A percentile compares a stretch with the other conserved stretches of the same genome.
Conservation (phyloP, 179 eudicot species). For the Spinacia oleracea region DNA sequence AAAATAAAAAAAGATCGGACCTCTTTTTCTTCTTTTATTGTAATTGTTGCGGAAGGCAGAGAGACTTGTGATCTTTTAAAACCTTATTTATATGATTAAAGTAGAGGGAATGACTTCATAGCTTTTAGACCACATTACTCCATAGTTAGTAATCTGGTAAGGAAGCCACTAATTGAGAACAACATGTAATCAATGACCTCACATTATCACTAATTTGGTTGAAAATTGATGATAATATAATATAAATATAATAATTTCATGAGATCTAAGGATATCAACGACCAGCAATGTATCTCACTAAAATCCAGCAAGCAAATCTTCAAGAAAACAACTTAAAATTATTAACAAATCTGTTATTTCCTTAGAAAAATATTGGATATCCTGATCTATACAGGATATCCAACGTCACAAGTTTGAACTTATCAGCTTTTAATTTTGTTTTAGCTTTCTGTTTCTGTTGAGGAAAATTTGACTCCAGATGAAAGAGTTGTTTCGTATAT, state of each 20-base stretch:
- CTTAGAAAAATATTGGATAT: neutral
- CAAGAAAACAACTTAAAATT: neutral
- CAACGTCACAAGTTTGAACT: neutral
- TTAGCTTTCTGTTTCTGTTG: neutral
- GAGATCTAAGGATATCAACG: conserved; percentile 4
- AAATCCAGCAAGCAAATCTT: neutral
- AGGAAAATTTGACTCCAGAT: neutral
- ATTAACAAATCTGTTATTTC: neutral
- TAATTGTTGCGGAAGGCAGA: too few relatives aligned
- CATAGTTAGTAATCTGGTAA: neutral
- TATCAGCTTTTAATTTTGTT: neutral
- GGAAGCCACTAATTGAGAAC: neutral
- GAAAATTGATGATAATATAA: neutral
- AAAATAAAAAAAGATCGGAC: too few relatives aligned
- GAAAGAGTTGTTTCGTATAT: neutral
- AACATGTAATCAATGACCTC: conserved; percentile 1
- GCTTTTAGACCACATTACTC: neutral
- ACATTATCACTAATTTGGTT: neutral
- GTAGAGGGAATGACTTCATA: too few relatives aligned
- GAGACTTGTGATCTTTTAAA: too few relatives aligned
- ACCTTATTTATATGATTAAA: too few relatives aligned
- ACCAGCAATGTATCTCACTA: neutral
- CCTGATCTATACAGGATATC: neutral
- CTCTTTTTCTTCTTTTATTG: too few relatives aligned
- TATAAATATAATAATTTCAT: neutral